Percentiles rank a stretch among this genome's conserved stretches.
These are phyloP conservation scores for Diaporthe batatas DNA, from an alignment of 2,329 filamentous ascomycete species.

Conservation along the genomic window DNA sequence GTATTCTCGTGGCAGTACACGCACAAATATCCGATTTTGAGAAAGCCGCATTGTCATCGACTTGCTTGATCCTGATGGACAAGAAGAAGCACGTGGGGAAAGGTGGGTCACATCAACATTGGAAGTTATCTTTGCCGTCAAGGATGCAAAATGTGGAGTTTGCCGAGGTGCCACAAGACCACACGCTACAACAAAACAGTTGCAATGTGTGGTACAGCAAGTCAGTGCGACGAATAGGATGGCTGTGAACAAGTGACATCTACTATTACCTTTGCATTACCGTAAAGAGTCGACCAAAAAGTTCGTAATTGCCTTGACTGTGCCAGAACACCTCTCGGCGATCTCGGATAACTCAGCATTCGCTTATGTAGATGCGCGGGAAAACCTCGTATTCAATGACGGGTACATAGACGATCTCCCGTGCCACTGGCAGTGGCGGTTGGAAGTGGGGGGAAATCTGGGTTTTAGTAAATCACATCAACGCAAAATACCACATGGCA, in stretches of 20 bases:
- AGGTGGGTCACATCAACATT: not conserved
- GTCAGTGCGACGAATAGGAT: not conserved
- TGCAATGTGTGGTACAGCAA: not conserved
- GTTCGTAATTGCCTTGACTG: not conserved
- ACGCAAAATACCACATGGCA: not conserved
- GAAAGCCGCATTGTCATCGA: not conserved
- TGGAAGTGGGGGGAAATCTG: not conserved
- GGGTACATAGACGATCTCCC: conserved; percentile 17
- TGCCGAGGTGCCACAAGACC: not conserved
- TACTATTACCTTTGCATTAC: not conserved
- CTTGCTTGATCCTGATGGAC: not conserved
- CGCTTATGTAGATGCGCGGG: not conserved
- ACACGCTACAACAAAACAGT: no score
- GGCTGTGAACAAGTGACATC: conserved; percentile 23
- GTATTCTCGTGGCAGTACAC: not conserved
- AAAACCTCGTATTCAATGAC: conserved; percentile 22
- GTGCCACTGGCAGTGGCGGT: no score
- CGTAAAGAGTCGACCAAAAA: not conserved
- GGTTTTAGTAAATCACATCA: not conserved
- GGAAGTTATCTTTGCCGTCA: not conserved
- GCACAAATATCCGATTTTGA: not conserved
- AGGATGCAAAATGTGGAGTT: not conserved
- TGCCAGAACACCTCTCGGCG: not conserved
- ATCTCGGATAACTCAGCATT: not conserved
- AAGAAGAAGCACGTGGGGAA: not conserved